Evolutionary conservation across 2,329 filamentous ascomycete species (phyloP), one percentile per base, ranked within the genome.

Genomic region (Bipolaris oryzae): DNA sequence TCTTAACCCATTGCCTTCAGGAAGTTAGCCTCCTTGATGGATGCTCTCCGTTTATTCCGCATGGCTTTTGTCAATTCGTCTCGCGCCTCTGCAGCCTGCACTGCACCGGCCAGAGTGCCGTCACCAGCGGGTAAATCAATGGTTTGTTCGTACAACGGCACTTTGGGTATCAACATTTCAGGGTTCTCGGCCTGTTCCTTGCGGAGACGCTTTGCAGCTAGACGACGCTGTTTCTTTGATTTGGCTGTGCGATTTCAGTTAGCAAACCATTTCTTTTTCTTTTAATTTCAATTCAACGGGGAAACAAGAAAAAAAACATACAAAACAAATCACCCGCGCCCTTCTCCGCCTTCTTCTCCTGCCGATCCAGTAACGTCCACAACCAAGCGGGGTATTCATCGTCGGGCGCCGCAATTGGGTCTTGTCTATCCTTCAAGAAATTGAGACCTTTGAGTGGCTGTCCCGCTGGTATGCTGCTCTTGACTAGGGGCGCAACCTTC

Each of bases 1-100:
- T 3, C 42, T 55, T 78, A 81, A 9, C 78, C 71, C 89, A 93
- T 91, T 41, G 87, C 85, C 84, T 89, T 90, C 78, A 95, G 84
- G 83, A 92, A 95, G 79, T 95, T 95, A 73, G 78, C 79, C 82
- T 95, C 91, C 85, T 93, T 94, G 72, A 95, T 95, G 77, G 83
- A 85, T 57, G 84, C 85, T 78, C 88, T 86, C 73, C 90, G 82
- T 80, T 92, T 89, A 74, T 84, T 84, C 71, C 90, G 85, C 89
- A 92, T 87, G 33, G 87, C 87, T 78, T 82, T 85, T 63, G 82
- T 89, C 69, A 93, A 79, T 67, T 87, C 85, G 60, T 83, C 81
- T 72, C 89, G 81, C 72, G 84, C 81, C 28, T 72, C 68, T 33
- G 73, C 73, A 1, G 82, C 83, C 59, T 79, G 70, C 43, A 80